Evolutionary conservation across 495 filamentous ascomycete species (phyloP), one percentile per base, ranked within the genome.

Genomic region (Choiromyces venosus): DNA sequence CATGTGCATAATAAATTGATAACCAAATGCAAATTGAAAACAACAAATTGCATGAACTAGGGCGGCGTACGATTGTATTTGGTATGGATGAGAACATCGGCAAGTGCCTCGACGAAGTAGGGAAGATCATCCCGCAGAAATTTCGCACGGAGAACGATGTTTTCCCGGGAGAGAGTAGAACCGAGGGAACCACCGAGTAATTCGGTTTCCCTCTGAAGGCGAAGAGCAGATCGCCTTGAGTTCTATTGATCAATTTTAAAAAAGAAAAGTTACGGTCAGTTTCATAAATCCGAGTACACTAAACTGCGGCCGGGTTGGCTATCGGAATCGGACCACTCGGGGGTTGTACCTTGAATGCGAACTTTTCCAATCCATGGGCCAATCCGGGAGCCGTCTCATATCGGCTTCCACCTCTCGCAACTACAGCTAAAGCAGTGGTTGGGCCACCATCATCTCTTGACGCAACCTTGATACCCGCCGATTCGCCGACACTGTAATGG

Each of bases 21-120:
- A 68, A 66, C 68, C 71, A 14, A 19, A 7, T 39, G 29, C 37
- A 66, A 65, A 79, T 33, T 46, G 14, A 35, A 39, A 74, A 61
- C 19, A n/a, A 64, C 52, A 74, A 69, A 66, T 44, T 18, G 37
- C 66, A 67, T 78, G 66, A 74, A 69, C 61, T 69, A 61, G 64
- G 82, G 61, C 33, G 72, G 83, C 89, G 86, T 86, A 96, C 93
- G 86, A 71, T 87, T 87, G 81, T 91, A 99, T 83, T 91, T 93
- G 70, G 96, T 94, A 83, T 91, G 85, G 70, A 90, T 88, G 75
- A 95, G 86, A 82, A 97, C 91, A 85, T 99, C 95, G 70, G 89
- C 93, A 78, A 99, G 88, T 76, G 97, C 86, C 86, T 99, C 95
- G 82, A 93, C 88, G 84, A 97, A 99, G 88, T 98, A 99, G 75